phyloP scores from a whole-genome alignment of 768 basidiomycete species.

The Mycena olivaceomarginata region DNA sequence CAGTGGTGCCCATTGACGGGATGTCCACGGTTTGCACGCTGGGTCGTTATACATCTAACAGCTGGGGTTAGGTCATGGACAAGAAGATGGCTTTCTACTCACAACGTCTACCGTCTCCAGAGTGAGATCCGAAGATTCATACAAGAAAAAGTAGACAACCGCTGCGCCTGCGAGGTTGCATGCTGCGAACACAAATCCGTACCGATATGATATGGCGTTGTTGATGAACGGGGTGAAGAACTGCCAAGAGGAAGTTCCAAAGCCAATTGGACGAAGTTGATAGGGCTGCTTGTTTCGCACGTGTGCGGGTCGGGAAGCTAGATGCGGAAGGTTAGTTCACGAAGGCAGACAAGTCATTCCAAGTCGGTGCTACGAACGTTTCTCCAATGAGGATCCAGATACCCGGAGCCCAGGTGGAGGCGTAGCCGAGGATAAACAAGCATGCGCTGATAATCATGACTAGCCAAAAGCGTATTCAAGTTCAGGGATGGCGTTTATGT shows the following conservation, averaged over 20 bases:
- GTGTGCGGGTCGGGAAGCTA: slow-evolving; percentile 79
- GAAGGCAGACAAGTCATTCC: slow-evolving; percentile 25
- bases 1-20: slow-evolving; percentile 74
- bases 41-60: slow-evolving; percentile 79
- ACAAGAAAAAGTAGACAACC: slow-evolving; percentile 84
- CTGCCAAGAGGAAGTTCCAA: slow-evolving; percentile 82
- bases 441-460: slow-evolving; percentile 83
- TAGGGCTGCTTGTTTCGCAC: slow-evolving; percentile 82
- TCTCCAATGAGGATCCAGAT: slow-evolving; percentile 89
- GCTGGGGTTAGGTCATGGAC: slow-evolving; percentile 3
- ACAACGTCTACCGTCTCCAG: slow-evolving; percentile 80
- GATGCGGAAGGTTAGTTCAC: slow-evolving; percentile 32
- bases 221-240: slow-evolving; percentile 90
- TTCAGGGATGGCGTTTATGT: slow-evolving; percentile 2
- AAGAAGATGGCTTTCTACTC: slow-evolving; percentile 44
- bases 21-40: slow-evolving; percentile 80
- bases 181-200: slow-evolving; percentile 85
- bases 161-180: slow-evolving; percentile 77
- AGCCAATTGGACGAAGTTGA: slow-evolving; percentile 80
- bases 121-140: slow-evolving; percentile 81
- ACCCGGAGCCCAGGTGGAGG: slow-evolving; percentile 84
- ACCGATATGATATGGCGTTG: slow-evolving; percentile 72
- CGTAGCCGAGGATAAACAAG: slow-evolving; percentile 83
- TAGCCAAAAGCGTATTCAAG: slow-evolving; percentile 41
- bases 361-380: slow-evolving; percentile 55